phyloP scores from a whole-genome alignment of 1,284 basidiomycete species.

The Inonotus obliquus region DNA sequence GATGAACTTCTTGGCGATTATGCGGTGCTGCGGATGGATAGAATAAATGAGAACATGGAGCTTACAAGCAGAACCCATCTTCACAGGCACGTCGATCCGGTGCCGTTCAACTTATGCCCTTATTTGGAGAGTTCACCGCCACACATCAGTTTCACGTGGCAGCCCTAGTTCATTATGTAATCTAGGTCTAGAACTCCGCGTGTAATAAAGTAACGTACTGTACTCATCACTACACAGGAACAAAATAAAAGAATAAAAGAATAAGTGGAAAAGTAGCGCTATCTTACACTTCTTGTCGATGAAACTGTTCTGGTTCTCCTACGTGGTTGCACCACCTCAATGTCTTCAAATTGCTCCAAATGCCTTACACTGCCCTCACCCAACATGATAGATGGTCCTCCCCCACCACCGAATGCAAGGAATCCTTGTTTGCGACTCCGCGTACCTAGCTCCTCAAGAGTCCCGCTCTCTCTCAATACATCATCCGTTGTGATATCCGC shows the following conservation, averaged over 20 bases:
- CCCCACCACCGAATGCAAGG: conserved; percentile 68
- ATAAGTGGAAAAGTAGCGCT: not conserved
- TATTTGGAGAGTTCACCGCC: not conserved
- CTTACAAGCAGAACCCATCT: not conserved
- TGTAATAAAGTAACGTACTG: no score
- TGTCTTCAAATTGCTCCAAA: conserved; percentile 27
- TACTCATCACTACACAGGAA: no score
- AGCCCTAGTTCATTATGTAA: not conserved
- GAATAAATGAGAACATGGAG: not conserved
- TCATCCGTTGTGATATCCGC: conserved; percentile 33
- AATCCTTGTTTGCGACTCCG: conserved; percentile 52
- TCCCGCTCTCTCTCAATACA: conserved; percentile 37
- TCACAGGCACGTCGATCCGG: not conserved
- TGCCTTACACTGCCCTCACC: conserved; percentile 59
- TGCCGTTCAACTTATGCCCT: not conserved
- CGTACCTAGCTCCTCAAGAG: conserved; percentile 49
- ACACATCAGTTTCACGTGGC: not conserved
- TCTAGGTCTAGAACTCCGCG: not conserved
- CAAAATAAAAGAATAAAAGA: not conserved
- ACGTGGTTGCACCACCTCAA: not conserved
- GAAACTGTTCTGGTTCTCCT: not conserved
- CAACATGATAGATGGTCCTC: conserved; percentile 63
- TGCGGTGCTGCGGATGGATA: not conserved
- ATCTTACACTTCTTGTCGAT: not conserved
- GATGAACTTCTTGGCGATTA: not conserved